These are phyloP conservation scores for Leccinum angustisporum DNA, from an alignment of 1,284 basidiomycete species.

Conservation along the genomic window DNA sequence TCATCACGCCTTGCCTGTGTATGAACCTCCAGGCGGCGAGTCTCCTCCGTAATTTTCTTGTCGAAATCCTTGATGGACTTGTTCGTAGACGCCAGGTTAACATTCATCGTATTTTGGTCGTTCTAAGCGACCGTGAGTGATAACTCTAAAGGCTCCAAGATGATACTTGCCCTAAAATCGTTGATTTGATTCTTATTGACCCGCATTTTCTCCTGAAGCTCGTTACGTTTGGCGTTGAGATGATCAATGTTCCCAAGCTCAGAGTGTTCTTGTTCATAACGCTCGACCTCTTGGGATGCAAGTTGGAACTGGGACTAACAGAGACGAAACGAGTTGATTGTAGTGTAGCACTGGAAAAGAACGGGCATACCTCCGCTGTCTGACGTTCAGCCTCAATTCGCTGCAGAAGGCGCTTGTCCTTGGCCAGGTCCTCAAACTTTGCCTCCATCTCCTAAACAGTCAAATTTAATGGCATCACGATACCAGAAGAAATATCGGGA, in stretches of 20 bases:
- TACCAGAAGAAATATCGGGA: background rate
- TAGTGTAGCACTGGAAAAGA: background rate
- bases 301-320: constrained; percentile 40
- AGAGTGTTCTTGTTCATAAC: constrained; percentile 47
- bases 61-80: constrained; percentile 50
- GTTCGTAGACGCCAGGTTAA: constrained; percentile 41
- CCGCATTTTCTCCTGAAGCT: constrained; percentile 46
- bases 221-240: constrained; percentile 45
- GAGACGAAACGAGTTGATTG: constrained; percentile 1
- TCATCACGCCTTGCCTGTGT: constrained; percentile 64
- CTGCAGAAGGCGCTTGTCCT: constrained; percentile 45
- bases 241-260: constrained; percentile 55
- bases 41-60: constrained; percentile 56
- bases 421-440: constrained; percentile 53
- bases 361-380: constrained; percentile 46
- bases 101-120: constrained; percentile 49
- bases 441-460: constrained; percentile 47
- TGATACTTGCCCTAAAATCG: constrained; percentile 45
- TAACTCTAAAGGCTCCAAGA: background rate
- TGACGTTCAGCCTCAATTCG: constrained; percentile 49
- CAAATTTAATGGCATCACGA: background rate
- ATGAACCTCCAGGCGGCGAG: constrained; percentile 52
- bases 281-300: constrained; percentile 48
- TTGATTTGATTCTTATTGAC: constrained; percentile 46
- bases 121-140: constrained; percentile 35